phyloP scores from a whole-genome alignment of 1,139 yeast species.

The Hyphopichia khmerensis region DNA sequence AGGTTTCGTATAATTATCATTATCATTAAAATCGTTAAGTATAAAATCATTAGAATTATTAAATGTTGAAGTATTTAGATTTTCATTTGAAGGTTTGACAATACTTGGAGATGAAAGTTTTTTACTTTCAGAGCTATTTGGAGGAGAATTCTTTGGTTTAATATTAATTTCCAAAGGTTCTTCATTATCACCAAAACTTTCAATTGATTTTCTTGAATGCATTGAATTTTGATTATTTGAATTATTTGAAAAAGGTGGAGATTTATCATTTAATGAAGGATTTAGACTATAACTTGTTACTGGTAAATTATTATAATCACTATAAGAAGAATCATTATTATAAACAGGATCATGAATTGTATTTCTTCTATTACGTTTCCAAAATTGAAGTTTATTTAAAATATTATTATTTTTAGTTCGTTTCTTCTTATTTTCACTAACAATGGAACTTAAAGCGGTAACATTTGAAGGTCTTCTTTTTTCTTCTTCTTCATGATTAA shows the following conservation, averaged over 20 bases:
- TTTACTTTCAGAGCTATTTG: neutral
- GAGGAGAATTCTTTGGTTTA: constrained; percentile 2
- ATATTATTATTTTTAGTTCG: constrained; percentile 24
- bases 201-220: neutral
- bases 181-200: constrained; percentile 1
- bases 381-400: constrained; percentile 39
- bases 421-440: constrained; percentile 9
- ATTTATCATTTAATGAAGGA: neutral
- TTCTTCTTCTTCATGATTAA: constrained; percentile 28
- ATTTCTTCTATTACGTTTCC: constrained; percentile 30
- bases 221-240: neutral
- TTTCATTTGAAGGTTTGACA: neutral
- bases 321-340: neutral
- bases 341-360: neutral
- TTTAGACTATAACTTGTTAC: neutral
- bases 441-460: constrained; percentile 8
- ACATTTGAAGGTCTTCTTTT: constrained; percentile 14
- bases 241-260: neutral
- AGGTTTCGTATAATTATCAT: neutral
- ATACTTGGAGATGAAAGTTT: constrained; percentile 1
- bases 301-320: neutral
- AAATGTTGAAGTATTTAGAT: neutral
- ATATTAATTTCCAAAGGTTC: constrained; percentile 5
- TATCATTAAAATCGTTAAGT: neutral
- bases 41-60: neutral